Percentiles rank a stretch among this genome's conserved stretches.
Conservation (phyloP, 176 grass and related monocot species). For the Hsuehochloa calcarea region DNA sequence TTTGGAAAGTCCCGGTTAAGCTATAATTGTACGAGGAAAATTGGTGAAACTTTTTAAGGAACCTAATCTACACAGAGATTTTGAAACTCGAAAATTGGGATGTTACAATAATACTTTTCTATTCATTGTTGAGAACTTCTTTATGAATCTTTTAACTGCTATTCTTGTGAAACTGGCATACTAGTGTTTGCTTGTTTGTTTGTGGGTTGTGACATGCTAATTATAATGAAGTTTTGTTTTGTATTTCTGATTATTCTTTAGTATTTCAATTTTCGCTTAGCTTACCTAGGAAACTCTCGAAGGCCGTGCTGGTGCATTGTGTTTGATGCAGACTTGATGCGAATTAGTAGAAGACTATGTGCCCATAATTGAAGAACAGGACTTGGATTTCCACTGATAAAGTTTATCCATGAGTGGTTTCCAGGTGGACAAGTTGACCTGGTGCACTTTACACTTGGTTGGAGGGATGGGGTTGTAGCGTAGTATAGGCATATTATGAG, state of each 20-base stretch:
- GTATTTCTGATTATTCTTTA: neutral
- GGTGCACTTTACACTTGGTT: conserved; percentile 11
- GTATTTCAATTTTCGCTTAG: neutral
- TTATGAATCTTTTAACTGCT: neutral
- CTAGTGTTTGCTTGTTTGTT: neutral
- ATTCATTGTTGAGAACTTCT: neutral
- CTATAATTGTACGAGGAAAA: too few relatives aligned
- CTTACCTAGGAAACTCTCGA: neutral
- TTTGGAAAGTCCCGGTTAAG: too few relatives aligned
- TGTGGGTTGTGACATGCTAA: neutral
- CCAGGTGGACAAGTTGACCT: conserved; percentile 22
- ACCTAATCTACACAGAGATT: too few relatives aligned
- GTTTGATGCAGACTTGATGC: neutral
- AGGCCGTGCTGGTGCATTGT: neutral
- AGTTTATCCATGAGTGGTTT: conserved; percentile 30
- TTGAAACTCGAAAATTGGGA: too few relatives aligned
- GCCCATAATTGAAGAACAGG: neutral
- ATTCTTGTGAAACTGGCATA: neutral
- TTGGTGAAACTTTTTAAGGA: too few relatives aligned
- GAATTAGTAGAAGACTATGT: conserved; percentile 7
- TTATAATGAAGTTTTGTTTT: conserved; percentile 1
- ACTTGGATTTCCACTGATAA: conserved; percentile 24
- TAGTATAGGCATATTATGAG: neutral
- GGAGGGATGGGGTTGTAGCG: neutral
- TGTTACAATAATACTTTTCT: neutral